phyloP scores from a whole-genome alignment of 208 protist species.

The Leishmania braziliensis region DNA sequence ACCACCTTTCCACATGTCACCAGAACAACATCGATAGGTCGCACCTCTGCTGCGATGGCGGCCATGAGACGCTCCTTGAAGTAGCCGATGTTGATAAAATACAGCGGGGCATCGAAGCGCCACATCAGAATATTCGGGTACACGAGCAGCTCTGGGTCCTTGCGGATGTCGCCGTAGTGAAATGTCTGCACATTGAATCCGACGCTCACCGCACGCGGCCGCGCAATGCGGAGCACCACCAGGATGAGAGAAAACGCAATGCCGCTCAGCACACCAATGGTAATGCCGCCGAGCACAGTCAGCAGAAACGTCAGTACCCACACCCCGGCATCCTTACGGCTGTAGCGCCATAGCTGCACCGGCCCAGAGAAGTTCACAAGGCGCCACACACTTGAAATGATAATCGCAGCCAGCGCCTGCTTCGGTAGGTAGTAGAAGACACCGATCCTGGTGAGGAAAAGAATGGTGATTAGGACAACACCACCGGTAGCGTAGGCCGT shows the following conservation, averaged over 20 bases:
- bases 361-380: constrained; percentile 54
- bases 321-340: constrained; percentile 52
- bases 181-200: constrained; percentile 59
- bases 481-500: constrained; percentile 45
- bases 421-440: constrained; percentile 72
- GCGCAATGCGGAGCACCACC: constrained; percentile 63
- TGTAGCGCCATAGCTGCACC: constrained; percentile 46
- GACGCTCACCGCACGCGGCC: constrained; percentile 49
- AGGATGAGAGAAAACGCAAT: constrained; percentile 56
- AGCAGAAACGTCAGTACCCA: constrained; percentile 62
- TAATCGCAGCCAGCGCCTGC: constrained; percentile 53
- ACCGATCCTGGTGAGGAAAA: constrained; percentile 45
- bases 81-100: constrained; percentile 57
- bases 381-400: constrained; percentile 51
- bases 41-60: constrained; percentile 43
- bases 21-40: constrained; percentile 53
- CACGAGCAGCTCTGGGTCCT: constrained; percentile 63
- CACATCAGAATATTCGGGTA: constrained; percentile 68
- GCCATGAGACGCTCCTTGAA: constrained; percentile 47
- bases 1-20: constrained; percentile 56
- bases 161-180: constrained; percentile 52
- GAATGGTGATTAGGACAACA: constrained; percentile 42
- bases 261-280: constrained; percentile 53
- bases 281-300: constrained; percentile 55
- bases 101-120: constrained; percentile 65